phyloP scores from a whole-genome alignment of 768 basidiomycete species.

The Lentinula edodes region DNA sequence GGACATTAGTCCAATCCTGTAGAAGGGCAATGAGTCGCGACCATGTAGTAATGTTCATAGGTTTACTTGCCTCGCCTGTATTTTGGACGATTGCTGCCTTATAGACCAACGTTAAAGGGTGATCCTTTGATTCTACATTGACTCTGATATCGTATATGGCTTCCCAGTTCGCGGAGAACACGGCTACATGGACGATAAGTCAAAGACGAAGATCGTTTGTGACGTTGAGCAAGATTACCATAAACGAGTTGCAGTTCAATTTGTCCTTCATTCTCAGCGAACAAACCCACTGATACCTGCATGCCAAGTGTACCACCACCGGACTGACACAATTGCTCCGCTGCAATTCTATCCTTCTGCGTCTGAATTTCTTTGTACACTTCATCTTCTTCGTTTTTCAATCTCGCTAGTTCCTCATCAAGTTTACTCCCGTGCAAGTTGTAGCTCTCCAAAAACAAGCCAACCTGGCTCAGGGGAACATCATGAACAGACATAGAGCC shows the following conservation, averaged over 20 bases:
- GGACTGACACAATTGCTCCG: neutral
- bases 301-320: neutral
- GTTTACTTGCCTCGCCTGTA: slow-evolving; percentile 34
- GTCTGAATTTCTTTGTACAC: neutral
- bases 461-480: slow-evolving; percentile 13
- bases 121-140: slow-evolving; percentile 33
- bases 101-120: slow-evolving; percentile 32
- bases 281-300: slow-evolving; percentile 6
- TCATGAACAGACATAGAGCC: slow-evolving; percentile 26
- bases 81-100: slow-evolving; percentile 34
- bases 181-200: slow-evolving; percentile 21
- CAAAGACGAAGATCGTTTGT: neutral
- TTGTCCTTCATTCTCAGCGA: slow-evolving; percentile 1
- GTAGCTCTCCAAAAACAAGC: neutral
- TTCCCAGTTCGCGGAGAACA: slow-evolving; percentile 29
- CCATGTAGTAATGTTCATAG: neutral
- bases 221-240: neutral
- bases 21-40: neutral
- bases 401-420: neutral
- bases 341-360: neutral
- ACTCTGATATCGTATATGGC: slow-evolving; percentile 38
- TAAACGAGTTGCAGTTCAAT: slow-evolving; percentile 10
- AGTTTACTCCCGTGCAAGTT: slow-evolving; percentile 1
- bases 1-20: slow-evolving; percentile 37
- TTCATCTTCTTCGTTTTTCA: slow-evolving; percentile 6